These are phyloP conservation scores for Allium sativum DNA, from an alignment of 106 monocot genomes.

Conservation along the genomic window DNA sequence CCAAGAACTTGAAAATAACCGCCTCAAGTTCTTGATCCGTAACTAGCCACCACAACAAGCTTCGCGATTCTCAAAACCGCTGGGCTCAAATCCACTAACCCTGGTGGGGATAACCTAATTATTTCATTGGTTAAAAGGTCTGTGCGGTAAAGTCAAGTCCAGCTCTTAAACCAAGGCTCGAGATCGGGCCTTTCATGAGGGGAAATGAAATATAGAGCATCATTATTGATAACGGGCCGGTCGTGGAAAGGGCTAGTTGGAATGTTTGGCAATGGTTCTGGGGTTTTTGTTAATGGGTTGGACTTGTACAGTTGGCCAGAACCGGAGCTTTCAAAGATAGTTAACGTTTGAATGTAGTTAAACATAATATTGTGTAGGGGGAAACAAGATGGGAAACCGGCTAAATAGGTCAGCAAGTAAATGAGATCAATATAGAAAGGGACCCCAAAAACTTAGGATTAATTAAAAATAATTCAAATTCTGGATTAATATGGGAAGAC, in stretches of 20 bases:
- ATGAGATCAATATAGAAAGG: too few species aligned
- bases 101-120: conserved; percentile 38
- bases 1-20: conserved; percentile 57
- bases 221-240: conserved; percentile 43
- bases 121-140: conserved; percentile 9
- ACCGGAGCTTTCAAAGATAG: conserved; percentile 65
- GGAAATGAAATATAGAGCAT: conserved; percentile 40
- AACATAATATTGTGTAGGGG: too few species aligned
- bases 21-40: conserved; percentile 40
- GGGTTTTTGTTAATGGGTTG: background rate
- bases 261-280: conserved; percentile 29
- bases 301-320: conserved; percentile 28
- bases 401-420: too few species aligned
- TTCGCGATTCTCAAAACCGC: conserved; percentile 56
- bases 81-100: conserved; percentile 64
- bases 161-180: conserved; percentile 62
- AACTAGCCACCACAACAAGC: conserved; percentile 59
- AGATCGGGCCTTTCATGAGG: conserved; percentile 40
- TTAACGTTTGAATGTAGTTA: too few species aligned
- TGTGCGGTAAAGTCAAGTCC: conserved; percentile 51
- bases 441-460: too few species aligned
- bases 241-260: conserved; percentile 54
- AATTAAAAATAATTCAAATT: too few species aligned
- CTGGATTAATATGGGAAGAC: too few species aligned
- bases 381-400: too few species aligned